phyloP scores from a whole-genome alignment of 2,329 filamentous ascomycete genomes.

The Sarocladium oryzae region DNA sequence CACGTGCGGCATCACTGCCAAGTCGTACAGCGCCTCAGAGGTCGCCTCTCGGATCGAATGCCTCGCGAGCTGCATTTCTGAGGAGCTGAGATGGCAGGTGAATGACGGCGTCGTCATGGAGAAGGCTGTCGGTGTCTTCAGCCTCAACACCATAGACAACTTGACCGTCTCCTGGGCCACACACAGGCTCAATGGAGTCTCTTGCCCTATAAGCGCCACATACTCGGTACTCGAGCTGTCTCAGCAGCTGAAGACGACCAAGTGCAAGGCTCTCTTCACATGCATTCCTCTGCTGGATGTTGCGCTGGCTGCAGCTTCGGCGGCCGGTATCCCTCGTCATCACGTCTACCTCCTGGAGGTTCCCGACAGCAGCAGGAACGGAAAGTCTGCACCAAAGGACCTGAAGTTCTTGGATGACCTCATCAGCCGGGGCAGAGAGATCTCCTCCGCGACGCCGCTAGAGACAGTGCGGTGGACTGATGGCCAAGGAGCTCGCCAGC shows the following conservation, averaged over 20 bases:
- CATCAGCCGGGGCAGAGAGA: background rate
- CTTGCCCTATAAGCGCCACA: background rate
- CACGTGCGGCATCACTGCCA: background rate
- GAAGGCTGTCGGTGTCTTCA: background rate
- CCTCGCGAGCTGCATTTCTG: background rate
- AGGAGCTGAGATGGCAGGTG: background rate
- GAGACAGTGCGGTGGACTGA: background rate
- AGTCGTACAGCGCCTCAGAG: background rate
- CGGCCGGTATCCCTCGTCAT: background rate
- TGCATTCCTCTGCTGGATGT: background rate
- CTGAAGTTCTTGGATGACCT: background rate
- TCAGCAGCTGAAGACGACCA: background rate
- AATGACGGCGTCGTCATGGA: background rate
- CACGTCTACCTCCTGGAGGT: background rate
- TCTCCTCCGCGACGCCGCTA: background rate
- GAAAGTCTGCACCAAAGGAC: background rate
- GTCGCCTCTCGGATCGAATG: background rate
- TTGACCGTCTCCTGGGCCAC: background rate
- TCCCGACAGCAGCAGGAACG: background rate
- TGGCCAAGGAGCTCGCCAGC: background rate
- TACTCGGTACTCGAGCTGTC: background rate
- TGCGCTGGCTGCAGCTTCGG: background rate
- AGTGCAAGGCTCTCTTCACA: background rate
- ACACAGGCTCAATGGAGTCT: background rate
- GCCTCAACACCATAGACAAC: background rate